Percentiles rank a stretch among this genome's conserved stretches.
Conservation (phyloP, 1,139 yeast genomes). For the Lodderomyces margitis region DNA sequence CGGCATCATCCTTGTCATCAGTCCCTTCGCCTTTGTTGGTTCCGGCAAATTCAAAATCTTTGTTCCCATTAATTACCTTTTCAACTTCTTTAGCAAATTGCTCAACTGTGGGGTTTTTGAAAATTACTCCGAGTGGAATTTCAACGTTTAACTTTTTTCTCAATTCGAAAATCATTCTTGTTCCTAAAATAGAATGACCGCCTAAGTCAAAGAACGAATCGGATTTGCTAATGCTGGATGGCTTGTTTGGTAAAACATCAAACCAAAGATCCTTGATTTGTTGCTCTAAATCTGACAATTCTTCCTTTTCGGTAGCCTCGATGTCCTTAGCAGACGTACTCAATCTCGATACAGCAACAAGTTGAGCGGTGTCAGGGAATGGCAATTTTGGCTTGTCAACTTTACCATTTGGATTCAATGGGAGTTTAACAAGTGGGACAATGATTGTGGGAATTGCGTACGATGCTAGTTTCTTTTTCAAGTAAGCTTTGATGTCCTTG, state of each 20-base stretch:
- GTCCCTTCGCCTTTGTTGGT: slow-evolving; percentile 9
- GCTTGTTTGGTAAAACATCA: slow-evolving; percentile 78
- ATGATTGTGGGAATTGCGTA: slow-evolving; percentile 92
- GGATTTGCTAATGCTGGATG: slow-evolving; percentile 68
- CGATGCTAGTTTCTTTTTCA: slow-evolving; percentile 85
- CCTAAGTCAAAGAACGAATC: slow-evolving; percentile 97
- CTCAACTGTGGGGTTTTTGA: slow-evolving; percentile 82
- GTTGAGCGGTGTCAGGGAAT: slow-evolving; percentile 87
- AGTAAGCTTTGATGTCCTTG: slow-evolving; percentile 74
- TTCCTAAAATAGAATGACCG: slow-evolving; percentile 95
- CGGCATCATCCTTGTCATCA: slow-evolving; percentile 13
- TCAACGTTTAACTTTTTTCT: slow-evolving; percentile 76
- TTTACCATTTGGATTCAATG: slow-evolving; percentile 97
- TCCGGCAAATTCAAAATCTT: slow-evolving; percentile 33
- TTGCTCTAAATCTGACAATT: slow-evolving; percentile 61
- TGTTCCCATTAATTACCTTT: slow-evolving; percentile 48
- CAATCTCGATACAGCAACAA: slow-evolving; percentile 61
- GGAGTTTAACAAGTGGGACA: slow-evolving; percentile 82
- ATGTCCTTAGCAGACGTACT: slow-evolving; percentile 29
- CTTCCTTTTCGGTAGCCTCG: slow-evolving; percentile 32
- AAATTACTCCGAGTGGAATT: slow-evolving; percentile 85
- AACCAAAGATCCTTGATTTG: slow-evolving; percentile 82
- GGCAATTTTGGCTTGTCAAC: slow-evolving; percentile 97
- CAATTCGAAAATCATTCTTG: slow-evolving; percentile 92
- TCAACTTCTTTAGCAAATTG: slow-evolving; percentile 76